Evolutionary conservation across 2,329 filamentous ascomycete genomes (phyloP).

Genomic region (Blastomyces emzantsi): DNA sequence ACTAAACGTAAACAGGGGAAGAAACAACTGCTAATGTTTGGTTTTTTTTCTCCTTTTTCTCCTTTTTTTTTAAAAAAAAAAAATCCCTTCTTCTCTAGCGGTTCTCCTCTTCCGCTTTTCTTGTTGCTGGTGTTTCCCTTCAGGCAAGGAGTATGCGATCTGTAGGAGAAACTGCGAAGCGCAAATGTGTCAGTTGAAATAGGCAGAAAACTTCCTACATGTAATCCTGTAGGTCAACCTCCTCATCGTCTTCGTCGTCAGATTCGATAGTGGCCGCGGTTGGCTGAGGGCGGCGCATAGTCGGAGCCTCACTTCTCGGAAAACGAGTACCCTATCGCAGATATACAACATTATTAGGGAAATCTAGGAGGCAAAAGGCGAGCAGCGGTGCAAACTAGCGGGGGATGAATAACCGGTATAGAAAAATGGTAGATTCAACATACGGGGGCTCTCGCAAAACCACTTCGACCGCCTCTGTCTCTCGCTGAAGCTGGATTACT

Average conservation of each 20-base stretch:
- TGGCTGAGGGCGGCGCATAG: slow-evolving; percentile 18
- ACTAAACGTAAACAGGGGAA: background rate
- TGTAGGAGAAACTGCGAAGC: background rate
- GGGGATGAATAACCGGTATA: background rate
- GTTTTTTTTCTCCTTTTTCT: too few relatives aligned
- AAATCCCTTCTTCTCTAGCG: too few relatives aligned
- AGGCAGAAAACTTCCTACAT: slow-evolving; percentile 8
- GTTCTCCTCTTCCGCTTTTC: too few relatives aligned
- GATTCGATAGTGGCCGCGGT: slow-evolving; percentile 13
- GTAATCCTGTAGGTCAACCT: slow-evolving; percentile 19
- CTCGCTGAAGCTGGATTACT: background rate
- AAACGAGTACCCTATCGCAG: slow-evolving; percentile 17
- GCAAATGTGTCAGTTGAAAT: background rate
- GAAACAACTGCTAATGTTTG: background rate
- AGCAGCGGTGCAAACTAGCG: background rate
- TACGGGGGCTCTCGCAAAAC: slow-evolving; percentile 5
- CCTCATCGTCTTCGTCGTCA: slow-evolving; percentile 19
- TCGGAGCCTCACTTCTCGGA: slow-evolving; percentile 17
- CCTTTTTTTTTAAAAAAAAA: too few relatives aligned
- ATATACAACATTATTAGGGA: slow-evolving; percentile 11
- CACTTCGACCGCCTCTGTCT: background rate
- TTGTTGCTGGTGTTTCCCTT: background rate
- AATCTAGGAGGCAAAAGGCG: background rate
- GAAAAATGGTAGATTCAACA: slow-evolving; percentile 11
- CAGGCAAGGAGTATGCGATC: background rate